Percentiles rank a stretch among this genome's conserved stretches.
Conservation (phyloP, 1,284 basidiomycete genomes). For the Ceratobasidium sp. region DNA sequence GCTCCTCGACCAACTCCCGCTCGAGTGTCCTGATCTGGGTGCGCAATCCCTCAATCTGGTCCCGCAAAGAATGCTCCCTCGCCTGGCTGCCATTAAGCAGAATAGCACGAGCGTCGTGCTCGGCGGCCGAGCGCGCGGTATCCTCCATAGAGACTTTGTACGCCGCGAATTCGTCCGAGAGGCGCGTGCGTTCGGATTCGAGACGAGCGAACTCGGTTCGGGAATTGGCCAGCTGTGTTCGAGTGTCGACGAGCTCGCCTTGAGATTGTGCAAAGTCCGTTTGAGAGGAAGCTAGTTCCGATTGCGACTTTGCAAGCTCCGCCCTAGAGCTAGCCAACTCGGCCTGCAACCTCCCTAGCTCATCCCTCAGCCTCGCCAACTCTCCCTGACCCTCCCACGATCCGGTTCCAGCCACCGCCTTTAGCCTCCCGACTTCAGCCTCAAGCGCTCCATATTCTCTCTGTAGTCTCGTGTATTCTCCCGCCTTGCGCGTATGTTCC, state of each 20-base stretch:
- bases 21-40: slow-evolving; percentile 12
- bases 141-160: slow-evolving; percentile 21
- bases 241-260: neutral
- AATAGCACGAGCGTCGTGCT: slow-evolving; percentile 34
- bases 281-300: neutral
- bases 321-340: too few relatives aligned
- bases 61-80: slow-evolving; percentile 19
- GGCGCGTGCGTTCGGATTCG: slow-evolving; percentile 21
- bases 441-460: slow-evolving; percentile 12
- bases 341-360: too few relatives aligned
- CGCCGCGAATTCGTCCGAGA: slow-evolving; percentile 3
- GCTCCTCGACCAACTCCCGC: slow-evolving; percentile 7
- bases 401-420: too few relatives aligned
- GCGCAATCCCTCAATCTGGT: slow-evolving; percentile 12
- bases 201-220: slow-evolving; percentile 3
- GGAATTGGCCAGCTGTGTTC: too few relatives aligned
- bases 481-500: slow-evolving; percentile 12
- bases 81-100: slow-evolving; percentile 36
- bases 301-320: neutral
- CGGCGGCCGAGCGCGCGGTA: slow-evolving; percentile 6
- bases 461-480: slow-evolving; percentile 5
- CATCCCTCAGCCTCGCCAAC: too few relatives aligned
- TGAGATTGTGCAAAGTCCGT: slow-evolving; percentile 1
- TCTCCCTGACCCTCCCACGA: too few relatives aligned
- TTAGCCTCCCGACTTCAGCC: slow-evolving; percentile 27